phyloP scores from a whole-genome alignment of 495 filamentous ascomycete genomes.

The Pyrenopolyporus hunteri region DNA sequence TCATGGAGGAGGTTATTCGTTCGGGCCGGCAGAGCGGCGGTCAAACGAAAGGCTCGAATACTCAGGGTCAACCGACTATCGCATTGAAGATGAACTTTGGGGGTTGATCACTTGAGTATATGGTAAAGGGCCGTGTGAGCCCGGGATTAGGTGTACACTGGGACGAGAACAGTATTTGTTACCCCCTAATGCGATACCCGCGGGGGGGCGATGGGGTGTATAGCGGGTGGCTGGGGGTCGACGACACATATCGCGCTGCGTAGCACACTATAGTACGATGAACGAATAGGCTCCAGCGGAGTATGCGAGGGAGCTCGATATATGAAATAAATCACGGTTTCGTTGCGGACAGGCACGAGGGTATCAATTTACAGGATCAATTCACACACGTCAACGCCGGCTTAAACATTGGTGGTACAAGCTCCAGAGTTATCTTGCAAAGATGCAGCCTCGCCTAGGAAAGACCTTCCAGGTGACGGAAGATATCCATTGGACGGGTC shows the following conservation, averaged over 20 bases:
- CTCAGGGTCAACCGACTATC: conserved; percentile 78
- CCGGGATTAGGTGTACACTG: not conserved
- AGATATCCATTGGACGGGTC: too few species aligned
- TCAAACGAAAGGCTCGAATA: conserved; percentile 47
- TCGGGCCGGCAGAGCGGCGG: conserved; percentile 53
- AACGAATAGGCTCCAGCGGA: not conserved
- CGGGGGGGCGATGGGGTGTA: not conserved
- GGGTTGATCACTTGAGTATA: conserved; percentile 19
- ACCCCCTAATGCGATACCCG: not conserved
- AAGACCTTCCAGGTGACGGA: too few species aligned
- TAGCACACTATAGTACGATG: not conserved
- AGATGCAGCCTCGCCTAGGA: too few species aligned
- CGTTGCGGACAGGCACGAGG: not conserved
- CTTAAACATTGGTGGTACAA: too few species aligned
- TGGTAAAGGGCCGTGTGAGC: not conserved
- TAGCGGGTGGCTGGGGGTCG: too few species aligned
- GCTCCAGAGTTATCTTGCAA: too few species aligned
- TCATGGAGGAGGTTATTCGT: conserved; percentile 83
- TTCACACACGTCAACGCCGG: too few species aligned
- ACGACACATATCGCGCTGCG: not conserved
- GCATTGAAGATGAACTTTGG: conserved; percentile 93
- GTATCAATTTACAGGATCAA: too few species aligned
- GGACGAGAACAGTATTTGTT: not conserved
- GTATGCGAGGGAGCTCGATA: not conserved
- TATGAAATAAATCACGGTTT: not conserved